Evolutionary conservation across 345 rosid species (phyloP).

Genomic region (Hirschfeldia incana): DNA sequence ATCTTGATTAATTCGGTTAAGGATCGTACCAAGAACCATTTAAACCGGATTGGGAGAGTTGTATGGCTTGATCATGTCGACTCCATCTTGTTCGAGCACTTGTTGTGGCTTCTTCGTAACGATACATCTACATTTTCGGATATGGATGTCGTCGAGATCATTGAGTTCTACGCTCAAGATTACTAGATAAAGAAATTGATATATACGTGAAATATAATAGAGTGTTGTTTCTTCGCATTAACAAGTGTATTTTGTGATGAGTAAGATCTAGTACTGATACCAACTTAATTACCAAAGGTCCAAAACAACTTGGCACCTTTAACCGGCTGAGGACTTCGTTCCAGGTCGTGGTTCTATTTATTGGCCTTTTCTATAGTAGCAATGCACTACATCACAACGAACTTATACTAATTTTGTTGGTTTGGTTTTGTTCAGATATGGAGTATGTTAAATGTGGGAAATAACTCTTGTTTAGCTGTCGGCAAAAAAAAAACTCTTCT

Average conservation of each 20-base stretch:
- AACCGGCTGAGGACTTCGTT: not conserved
- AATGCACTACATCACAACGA: not conserved
- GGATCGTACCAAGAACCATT: constrained; percentile 16
- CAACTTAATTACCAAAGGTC: not conserved
- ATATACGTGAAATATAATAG: not conserved
- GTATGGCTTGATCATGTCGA: constrained; percentile 65
- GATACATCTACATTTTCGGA: constrained; percentile 65
- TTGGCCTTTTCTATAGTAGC: not conserved
- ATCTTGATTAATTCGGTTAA: constrained; percentile 48
- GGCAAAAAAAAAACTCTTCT: too few relatives aligned
- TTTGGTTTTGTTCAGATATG: not conserved
- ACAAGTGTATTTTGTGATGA: not conserved
- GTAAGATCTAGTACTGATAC: not conserved
- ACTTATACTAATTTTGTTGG: not conserved
- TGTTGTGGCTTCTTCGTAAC: constrained; percentile 79
- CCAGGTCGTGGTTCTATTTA: not conserved
- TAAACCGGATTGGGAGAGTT: constrained; percentile 38
- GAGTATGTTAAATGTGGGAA: not conserved
- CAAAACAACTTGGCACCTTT: not conserved
- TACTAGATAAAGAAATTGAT: not conserved
- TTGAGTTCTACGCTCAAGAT: constrained; percentile 80
- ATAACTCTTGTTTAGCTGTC: not conserved
- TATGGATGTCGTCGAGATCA: constrained; percentile 74
- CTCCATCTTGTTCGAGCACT: constrained; percentile 86
- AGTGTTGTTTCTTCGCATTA: not conserved